Percentiles rank a stretch among this genome's conserved stretches.
Conservation (phyloP, 2,329 filamentous ascomycete species). For the Penicillium decumbens region DNA sequence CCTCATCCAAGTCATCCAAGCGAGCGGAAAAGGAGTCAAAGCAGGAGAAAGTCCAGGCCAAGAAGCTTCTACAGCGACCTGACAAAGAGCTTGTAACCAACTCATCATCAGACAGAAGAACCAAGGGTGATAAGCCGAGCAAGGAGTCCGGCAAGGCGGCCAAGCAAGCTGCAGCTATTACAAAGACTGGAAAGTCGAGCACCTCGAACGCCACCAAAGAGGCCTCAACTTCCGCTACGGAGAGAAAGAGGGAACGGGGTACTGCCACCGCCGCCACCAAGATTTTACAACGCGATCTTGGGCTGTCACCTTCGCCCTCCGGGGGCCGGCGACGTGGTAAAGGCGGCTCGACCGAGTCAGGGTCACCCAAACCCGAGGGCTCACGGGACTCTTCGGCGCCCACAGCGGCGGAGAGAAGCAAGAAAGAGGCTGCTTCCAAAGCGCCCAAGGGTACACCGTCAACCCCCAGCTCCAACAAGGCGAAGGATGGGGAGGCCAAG, state of each 20-base stretch:
- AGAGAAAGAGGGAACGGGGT: conserved; percentile 52
- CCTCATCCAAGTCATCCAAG: conserved; percentile 31
- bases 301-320: conserved; percentile 47
- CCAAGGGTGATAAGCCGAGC: conserved; percentile 52
- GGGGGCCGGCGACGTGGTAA: conserved; percentile 42
- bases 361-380: conserved; percentile 23
- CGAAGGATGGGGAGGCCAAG: conserved; percentile 25
- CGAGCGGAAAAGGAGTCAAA: conserved; percentile 40
- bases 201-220: conserved; percentile 26
- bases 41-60: conserved; percentile 39
- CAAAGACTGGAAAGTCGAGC: conserved; percentile 38
- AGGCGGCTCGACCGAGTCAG: conserved; percentile 23
- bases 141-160: conserved; percentile 60
- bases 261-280: conserved; percentile 52
- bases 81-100: conserved; percentile 32
- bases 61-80: conserved; percentile 40
- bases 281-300: conserved; percentile 60
- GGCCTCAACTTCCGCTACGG: conserved; percentile 30
- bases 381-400: conserved; percentile 11
- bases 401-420: conserved; percentile 8
- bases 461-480: conserved; percentile 10
- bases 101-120: conserved; percentile 35
- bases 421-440: conserved; percentile 23
- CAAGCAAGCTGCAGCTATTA: conserved; percentile 30
- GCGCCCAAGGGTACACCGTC: conserved; percentile 10